Base-by-base conservation (phyloP, 2,329 filamentous ascomycete genomes). In the Penicillium janthinellum region DNA sequence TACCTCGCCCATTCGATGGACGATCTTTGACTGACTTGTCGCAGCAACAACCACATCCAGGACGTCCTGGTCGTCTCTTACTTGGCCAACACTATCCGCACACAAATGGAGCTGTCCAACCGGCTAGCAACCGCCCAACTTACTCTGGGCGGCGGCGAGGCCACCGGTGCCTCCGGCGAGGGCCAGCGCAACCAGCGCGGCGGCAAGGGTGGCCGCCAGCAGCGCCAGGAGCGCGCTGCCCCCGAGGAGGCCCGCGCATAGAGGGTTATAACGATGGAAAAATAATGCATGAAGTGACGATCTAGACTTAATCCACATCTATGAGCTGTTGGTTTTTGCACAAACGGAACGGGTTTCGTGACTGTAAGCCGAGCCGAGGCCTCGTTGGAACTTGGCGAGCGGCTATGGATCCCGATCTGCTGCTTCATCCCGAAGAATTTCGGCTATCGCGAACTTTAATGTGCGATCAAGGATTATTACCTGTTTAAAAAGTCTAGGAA, bases 21-120 rank as follows among this genome's bases (percentile, higher is more conserved):
- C 15, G 4, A 11, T 8, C 11, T 22, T 25, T 45, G 22, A 35
- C 42, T 41, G n/a, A 34, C 17, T 25, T 38, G 17, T 37, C 12
- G 28, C 73, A 87, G 85, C 87, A 99, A 99, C 87, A 96, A 96
- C 84, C 95, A 99, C 82, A 92, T 99, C 79, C 95, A 99, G 83
- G 95, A 99, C 78, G 93, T 99, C 62, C 88, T 99, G 67, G 93
- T 98, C 78, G 93, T 99, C 71, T 96, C 92, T 68, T 99, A 99
- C 83, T 86, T 99, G 66, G 92, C 95, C 77, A 99, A 98, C 85
- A 97, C 92, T 67, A 96, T 98, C 81, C 92, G 94, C 78, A 98
- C 94, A 69, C 95, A 99, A 83, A 97, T 99, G 82, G 95, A 98
- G 74, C 88, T 99, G 60, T 96, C 93, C 66, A 96, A 98, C 85